Evolutionary conservation across 345 rosid species (phyloP), one percentile per base, ranked within the genome.

Genomic region (Acer yangbiense): DNA sequence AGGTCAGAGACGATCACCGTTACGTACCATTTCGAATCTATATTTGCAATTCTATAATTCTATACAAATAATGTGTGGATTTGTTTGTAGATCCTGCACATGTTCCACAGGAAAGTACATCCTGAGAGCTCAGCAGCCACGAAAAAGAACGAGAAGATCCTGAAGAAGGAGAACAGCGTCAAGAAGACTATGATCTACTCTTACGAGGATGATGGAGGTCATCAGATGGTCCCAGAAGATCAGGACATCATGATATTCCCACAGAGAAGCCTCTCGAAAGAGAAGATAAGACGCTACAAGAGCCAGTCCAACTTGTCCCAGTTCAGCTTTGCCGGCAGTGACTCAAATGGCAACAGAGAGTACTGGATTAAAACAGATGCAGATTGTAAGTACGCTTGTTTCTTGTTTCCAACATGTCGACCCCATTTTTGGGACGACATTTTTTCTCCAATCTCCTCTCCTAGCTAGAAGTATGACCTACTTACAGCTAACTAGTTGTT

Each of bases 361-460:
- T 87, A 83, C 84, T 93, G 97, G 97, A 88, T 91, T 85, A 93
- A 85, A 78, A 89, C 97, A 60, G 97, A 93, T 29, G 93, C 92
- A 66, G 92, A 92, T 71, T 92, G 97, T 92, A 90, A 89, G 97
- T 88, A 85, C 21, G 43, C 61, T 14, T 21, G 18, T 65, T 43
- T 55, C 67, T 61, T 23, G 27, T 16, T 63, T 18, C 43, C 62
- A 60, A 29, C 16, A 72, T 62, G 54, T n/a, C 1, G 64, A n/a
- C 27, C 63, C 64, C 27, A 60, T 60, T 60, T 2, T 60, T 21
- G 23, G 4, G 9, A 60, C 4, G 4, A 60, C 64, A 60, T 14
- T 0, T 60, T 60, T 60, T 20, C 64, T 18, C 25, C 63, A 35
- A 4, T 32, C 6, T 16, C 7, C 23, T 57, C 62, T 5, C n/a